phyloP scores from a whole-genome alignment of 108 stramenopile species.

The Cyclotella cryptica region DNA sequence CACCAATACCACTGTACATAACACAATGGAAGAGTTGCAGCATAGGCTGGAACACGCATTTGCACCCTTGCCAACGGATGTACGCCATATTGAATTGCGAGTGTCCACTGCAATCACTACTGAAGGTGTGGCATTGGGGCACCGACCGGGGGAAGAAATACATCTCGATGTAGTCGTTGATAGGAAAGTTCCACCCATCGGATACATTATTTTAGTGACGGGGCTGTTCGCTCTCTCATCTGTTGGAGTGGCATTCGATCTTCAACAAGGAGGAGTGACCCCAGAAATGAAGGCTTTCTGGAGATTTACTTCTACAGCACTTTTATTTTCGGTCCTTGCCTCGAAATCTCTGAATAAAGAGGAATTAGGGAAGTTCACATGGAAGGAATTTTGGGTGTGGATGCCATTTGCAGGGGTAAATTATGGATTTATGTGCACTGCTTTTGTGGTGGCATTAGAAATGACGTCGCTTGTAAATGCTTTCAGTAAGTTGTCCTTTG shows the following conservation, averaged over 20 bases:
- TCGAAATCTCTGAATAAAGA: slow-evolving; percentile 29
- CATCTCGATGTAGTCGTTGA: slow-evolving; percentile 45
- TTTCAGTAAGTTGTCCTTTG: slow-evolving; percentile 28
- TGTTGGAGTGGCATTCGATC: slow-evolving; percentile 60
- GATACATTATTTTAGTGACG: slow-evolving; percentile 55
- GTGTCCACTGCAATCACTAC: slow-evolving; percentile 30
- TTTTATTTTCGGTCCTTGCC: slow-evolving; percentile 44
- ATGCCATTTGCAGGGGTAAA: slow-evolving; percentile 49
- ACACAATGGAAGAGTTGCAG: background rate
- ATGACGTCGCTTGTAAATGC: slow-evolving; percentile 73
- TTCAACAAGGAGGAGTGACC: slow-evolving; percentile 56
- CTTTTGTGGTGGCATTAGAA: slow-evolving; percentile 58
- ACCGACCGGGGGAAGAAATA: slow-evolving; percentile 18
- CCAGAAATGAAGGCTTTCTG: slow-evolving; percentile 65
- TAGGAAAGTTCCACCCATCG: slow-evolving; percentile 50
- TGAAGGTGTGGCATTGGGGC: background rate
- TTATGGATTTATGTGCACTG: slow-evolving; percentile 53
- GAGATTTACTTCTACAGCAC: slow-evolving; percentile 55
- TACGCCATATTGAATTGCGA: slow-evolving; percentile 43
- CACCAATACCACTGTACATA: background rate
- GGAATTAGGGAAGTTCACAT: slow-evolving; percentile 51
- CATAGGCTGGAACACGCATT: slow-evolving; percentile 30
- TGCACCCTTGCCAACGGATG: slow-evolving; percentile 44
- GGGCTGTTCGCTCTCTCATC: slow-evolving; percentile 65
- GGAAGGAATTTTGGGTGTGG: slow-evolving; percentile 46